Base-by-base conservation (phyloP, 768 basidiomycete species). In the Trametes punicea region DNA sequence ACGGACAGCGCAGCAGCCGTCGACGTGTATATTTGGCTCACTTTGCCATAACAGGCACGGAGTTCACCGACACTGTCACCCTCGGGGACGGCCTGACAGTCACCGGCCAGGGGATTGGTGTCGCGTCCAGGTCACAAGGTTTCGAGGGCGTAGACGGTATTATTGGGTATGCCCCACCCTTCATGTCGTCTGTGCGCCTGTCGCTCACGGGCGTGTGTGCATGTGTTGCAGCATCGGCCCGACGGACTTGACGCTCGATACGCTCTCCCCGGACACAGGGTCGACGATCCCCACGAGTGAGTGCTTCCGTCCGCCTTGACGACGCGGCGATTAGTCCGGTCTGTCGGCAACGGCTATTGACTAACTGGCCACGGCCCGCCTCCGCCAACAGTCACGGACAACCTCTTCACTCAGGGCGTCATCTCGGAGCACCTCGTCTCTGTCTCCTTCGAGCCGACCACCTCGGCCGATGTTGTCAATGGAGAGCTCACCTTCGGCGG, bases 211-310 rank as follows among this genome's bases (percentile, higher is more conserved):
- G 20, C 3, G 3, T 7, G 9, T n/a, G n/a, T 15, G 15, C 5
- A 15, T n/a, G n/a, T n/a, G n/a, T 36, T 13, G 6, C 3, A 87
- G 85, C n/a, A 79, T 88, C 55, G 87, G 86, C 31, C 87, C 87
- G 16, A 69, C 72, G 10, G 75, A 70, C 52, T 73, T 88, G 48
- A 87, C 86, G 0, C 11, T 69, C 26, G 58, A 75, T 65, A 69
- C 67, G 4, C 44, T 64, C 25, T 46, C 21, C 29, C 59, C 62
- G 6, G 59, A 62, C 51, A 52, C 50, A 15, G 23, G 38, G 10
- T 31, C 40, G 16, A 51, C 56, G 3, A 46, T 63, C 38, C 56
- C 59, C 2, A 63, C 62, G 18, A 56, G 62, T 63, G 23, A 18
- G 44, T 53, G 6, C 20, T 25, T 11, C 8, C 11, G 21, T 30